Evolutionary conservation across 164 flowering plant genomes (phyloP), one percentile per base, ranked within the genome.

Genomic region (Cinnamomum micranthum): DNA sequence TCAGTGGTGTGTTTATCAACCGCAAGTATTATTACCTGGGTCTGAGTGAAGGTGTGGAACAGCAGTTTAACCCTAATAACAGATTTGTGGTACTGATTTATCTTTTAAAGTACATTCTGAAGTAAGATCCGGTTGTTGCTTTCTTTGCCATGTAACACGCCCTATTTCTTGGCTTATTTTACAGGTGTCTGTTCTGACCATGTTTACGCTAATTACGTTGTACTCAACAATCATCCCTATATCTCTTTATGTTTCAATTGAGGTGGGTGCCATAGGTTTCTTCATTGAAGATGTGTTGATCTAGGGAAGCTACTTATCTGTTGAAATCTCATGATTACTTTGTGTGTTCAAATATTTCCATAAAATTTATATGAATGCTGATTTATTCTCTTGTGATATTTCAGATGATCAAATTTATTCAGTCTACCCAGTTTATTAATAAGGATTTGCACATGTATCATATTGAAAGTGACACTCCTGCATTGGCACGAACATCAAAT

Each of bases 371-470:
- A 14, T 28, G 69, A 28, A 67, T 67, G 41, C 20, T 13, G 14
- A 17, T 67, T 67, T 67, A 1, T 67, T 28, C 28, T 33, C 20
- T 12, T 72, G 25, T 62, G 1, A 72, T 33, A 27, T 74, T 77
- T 77, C 89, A 95, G 99, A 94, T 91, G 96, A 85, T 95, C 83
- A 95, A 95, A 82, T 92, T 95, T 81, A 87, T 95, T 72, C 99
- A 95, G 82, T 93, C 85, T 68, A 90, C 94, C 74, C 95, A 95
- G 82, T 95, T 84, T 82, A 95, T 95, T 79, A 95, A 95, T 81
- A 91, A 92, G 81, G 99, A 95, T 76, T 81, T 95, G 63, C 84
- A 80, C 73, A 95, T 95, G 99, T 95, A 90, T 82, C 98, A 95
- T 72, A 69, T 51, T 77, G 98, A 92, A 84, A 87, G 86, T 70